Conservation (phyloP, 2,329 filamentous ascomycete genomes). For the Cadophora malorum region DNA sequence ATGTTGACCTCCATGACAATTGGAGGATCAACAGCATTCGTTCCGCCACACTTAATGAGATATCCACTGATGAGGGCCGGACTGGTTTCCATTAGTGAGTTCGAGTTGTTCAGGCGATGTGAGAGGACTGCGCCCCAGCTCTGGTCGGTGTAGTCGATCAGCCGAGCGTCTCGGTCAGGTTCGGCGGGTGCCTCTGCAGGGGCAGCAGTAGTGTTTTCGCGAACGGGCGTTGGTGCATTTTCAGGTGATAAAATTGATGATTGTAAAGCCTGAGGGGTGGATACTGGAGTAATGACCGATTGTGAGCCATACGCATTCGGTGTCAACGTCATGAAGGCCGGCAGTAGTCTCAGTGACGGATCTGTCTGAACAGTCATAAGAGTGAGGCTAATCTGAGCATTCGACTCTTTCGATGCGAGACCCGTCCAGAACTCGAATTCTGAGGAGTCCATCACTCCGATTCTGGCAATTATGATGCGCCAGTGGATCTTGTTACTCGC, state of each 20-base stretch:
- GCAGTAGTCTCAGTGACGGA: constrained; percentile 67
- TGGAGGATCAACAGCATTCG: constrained; percentile 62
- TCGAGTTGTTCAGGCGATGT: constrained; percentile 68
- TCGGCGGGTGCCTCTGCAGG: constrained; percentile 53
- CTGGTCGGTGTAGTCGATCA: constrained; percentile 76
- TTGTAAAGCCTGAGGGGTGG: constrained; percentile 63
- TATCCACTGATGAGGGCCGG: constrained; percentile 69
- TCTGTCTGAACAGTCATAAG: constrained; percentile 70
- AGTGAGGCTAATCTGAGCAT: constrained; percentile 59
- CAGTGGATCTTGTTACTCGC: constrained; percentile 74
- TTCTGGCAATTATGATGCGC: constrained; percentile 78
- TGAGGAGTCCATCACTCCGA: constrained; percentile 68
- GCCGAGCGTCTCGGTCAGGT: constrained; percentile 68
- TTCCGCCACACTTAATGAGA: constrained; percentile 67
- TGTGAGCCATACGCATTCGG: constrained; percentile 51
- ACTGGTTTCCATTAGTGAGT: constrained; percentile 59
- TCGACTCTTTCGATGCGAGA: constrained; percentile 58
- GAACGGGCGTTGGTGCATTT: constrained; percentile 46
- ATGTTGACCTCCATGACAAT: constrained; percentile 69
- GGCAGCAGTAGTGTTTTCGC: constrained; percentile 44
- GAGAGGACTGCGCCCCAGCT: constrained; percentile 76
- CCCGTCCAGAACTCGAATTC: constrained; percentile 67
- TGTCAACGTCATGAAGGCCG: constrained; percentile 56
- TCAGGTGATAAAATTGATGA: constrained; percentile 65
- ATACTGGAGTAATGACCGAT: constrained; percentile 64